Conservation (phyloP, 2,329 filamentous ascomycete species). For the Aspergillus sp. region DNA sequence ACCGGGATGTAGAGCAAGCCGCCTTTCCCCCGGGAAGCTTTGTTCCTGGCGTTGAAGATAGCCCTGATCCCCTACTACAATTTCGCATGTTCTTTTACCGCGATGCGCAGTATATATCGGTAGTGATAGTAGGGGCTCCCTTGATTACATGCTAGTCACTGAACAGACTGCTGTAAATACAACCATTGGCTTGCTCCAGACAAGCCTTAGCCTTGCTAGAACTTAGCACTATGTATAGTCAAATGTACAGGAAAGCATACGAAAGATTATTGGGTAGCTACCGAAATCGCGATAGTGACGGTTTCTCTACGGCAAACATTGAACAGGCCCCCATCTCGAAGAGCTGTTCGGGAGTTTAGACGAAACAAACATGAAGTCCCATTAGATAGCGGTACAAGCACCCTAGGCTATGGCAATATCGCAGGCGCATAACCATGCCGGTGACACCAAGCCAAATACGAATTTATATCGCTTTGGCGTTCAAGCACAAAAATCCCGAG, state of each 20-base stretch:
- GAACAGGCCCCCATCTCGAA: no score
- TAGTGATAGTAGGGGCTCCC: not conserved
- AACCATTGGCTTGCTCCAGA: not conserved
- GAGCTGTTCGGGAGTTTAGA: no score
- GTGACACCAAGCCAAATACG: no score
- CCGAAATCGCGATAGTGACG: not conserved
- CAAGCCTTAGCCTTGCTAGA: not conserved
- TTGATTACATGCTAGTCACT: not conserved
- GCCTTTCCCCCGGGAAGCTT: conserved; percentile 50
- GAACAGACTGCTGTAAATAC: not conserved
- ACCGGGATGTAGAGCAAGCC: conserved; percentile 48
- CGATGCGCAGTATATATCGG: conserved; percentile 42
- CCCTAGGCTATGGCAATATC: no score
- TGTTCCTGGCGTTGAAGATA: conserved; percentile 49
- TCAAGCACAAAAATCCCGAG: no score
- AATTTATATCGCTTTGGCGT: no score
- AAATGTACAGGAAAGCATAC: not conserved
- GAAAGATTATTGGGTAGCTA: not conserved
- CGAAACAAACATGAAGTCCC: no score
- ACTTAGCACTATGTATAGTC: not conserved
- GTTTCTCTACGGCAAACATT: no score
- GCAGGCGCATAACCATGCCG: no score
- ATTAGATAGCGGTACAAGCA: no score
- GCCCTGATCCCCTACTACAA: conserved; percentile 45
- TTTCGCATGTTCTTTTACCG: conserved; percentile 48